Percentiles rank a stretch among this genome's conserved stretches.
phyloP scores from a whole-genome alignment of 2,329 filamentous ascomycete species.

The Thelonectria discophora region DNA sequence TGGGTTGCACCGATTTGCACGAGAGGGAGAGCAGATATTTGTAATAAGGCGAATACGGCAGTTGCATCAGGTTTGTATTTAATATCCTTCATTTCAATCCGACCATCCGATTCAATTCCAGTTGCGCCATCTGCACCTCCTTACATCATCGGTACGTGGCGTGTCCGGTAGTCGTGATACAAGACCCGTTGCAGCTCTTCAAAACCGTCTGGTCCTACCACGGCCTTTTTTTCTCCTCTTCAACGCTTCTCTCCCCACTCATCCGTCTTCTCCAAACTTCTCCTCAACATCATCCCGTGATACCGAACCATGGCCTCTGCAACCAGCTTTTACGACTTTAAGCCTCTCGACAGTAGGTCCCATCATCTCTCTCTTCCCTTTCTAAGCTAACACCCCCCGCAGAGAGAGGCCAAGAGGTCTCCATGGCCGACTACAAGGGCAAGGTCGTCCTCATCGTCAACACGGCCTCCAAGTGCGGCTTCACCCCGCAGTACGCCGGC shows the following conservation, averaged over 20 bases:
- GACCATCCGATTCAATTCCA: too few relatives aligned
- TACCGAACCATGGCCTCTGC: slow-evolving; percentile 51
- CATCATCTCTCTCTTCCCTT: slow-evolving; percentile 3
- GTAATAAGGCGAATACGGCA: too few relatives aligned
- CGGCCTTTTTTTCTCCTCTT: slow-evolving; percentile 12
- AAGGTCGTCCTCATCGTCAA: slow-evolving; percentile 98
- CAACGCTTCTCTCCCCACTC: not conserved
- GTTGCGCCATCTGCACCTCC: not conserved
- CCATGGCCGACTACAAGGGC: slow-evolving; percentile 77
- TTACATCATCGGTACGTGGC: not conserved
- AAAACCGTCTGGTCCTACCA: slow-evolving; percentile 17
- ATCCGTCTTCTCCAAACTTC: slow-evolving; percentile 8
- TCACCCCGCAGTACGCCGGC: slow-evolving; percentile 93
- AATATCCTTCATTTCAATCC: too few relatives aligned
- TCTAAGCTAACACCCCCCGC: slow-evolving; percentile 29
- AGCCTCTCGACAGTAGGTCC: slow-evolving; percentile 77
- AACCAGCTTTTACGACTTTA: slow-evolving; percentile 80
- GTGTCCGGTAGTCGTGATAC: not conserved
- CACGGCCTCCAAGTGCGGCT: slow-evolving; percentile 98
- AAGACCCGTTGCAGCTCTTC: not conserved
- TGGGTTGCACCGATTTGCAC: too few relatives aligned
- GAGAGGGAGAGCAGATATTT: too few relatives aligned
- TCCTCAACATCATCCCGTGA: slow-evolving; percentile 7
- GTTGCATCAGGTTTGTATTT: too few relatives aligned
- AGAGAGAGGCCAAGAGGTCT: slow-evolving; percentile 72